Evolutionary conservation across 179 eudicot species (phyloP), one percentile per base, ranked within the genome.

Genomic region (Camellia oleifera): DNA sequence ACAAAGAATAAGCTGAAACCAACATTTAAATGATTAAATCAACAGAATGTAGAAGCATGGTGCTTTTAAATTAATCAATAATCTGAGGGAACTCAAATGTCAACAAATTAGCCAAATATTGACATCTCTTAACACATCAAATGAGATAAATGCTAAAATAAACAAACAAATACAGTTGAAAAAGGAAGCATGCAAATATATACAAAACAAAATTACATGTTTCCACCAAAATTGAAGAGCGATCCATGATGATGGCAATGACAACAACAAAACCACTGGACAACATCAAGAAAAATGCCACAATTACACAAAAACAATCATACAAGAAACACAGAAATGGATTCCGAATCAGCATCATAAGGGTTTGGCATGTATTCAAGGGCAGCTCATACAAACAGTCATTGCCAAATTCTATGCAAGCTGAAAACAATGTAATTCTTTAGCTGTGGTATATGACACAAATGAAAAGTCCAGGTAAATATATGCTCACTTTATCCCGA

Each of bases 401-500:
- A 67, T 10, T 40, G 71, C 48, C 23, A 67, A 32, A 64, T 64
- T 64, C 68, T 20, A 64, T 4, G 68, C 7, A 23, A 15, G 69
- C 46, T 12, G 18, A 42, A 45, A 44, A 44, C 7, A 17, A 44
- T 45, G 17, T 4, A 5, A 12, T 44, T 40, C 8, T 45, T 40
- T 69, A 20, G 73, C 5, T 44, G 2, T 45, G 70, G 70, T 23
- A 69, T 45, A 69, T 69, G 12, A 14, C 12, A 18, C 11, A 73
- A 72, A 15, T 1, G 52, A 5, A 63, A 32, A 46, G 66, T 32
- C 40, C 40, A 32, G 40, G 40, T 32, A 32, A 67, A 13, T 44
- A 23, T 26, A 9, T 50, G 77, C 93, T 86, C 77, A 96, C 99
- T 84, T 91, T 84, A 78, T 96, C 99, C 48, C 89, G 88, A 79